Conservation (phyloP, 371 early-diverging fungal genomes). For the Circinella umbellata region DNA sequence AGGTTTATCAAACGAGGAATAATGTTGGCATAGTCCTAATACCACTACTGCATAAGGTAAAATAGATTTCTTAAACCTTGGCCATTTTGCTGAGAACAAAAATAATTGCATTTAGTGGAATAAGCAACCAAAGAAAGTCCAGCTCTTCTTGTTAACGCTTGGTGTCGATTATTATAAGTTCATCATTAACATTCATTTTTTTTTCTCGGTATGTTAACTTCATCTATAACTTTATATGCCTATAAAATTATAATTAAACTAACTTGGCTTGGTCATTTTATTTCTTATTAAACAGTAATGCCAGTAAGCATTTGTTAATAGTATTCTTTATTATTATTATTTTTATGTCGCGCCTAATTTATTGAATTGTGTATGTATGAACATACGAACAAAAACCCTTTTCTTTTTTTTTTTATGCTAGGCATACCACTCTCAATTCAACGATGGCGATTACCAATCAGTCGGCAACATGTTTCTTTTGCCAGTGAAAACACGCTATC, state of each 20-base stretch:
- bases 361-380: neutral
- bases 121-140: neutral
- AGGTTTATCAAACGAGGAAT: too few relatives aligned
- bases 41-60: neutral
- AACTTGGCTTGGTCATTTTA: neutral
- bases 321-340: neutral
- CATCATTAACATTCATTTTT: constrained; percentile 9
- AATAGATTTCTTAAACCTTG: too few relatives aligned
- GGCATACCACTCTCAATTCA: constrained; percentile 95
- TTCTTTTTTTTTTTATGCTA: constrained; percentile 19
- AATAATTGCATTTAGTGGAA: neutral
- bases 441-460: constrained; percentile 71
- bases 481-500: constrained; percentile 86
- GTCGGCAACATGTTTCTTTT: constrained; percentile 88
- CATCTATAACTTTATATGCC: neutral
- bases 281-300: constrained; percentile 7
- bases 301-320: constrained; percentile 14
- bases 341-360: neutral
- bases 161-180: neutral
- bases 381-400: neutral
- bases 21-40: too few relatives aligned
- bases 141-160: neutral
- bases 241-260: neutral
- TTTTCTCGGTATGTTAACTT: constrained; percentile 4
- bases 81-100: too few relatives aligned